Evolutionary conservation across 169 alveolate genomes (phyloP).

Genomic region (Plasmodium gaboni): DNA sequence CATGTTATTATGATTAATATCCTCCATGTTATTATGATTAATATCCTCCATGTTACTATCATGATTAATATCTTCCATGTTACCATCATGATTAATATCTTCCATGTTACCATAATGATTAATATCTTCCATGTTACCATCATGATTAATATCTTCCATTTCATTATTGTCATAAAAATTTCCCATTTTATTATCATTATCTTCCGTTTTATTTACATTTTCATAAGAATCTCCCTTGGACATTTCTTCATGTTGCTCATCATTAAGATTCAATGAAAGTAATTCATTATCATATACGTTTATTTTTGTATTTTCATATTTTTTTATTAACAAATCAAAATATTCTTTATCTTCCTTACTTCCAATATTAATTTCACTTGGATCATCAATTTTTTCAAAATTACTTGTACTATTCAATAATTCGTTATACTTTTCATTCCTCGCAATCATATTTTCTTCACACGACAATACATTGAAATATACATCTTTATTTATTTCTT

Average conservation of each 20-base stretch:
- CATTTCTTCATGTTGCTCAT: background rate
- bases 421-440: constrained; percentile 4
- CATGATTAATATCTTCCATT: no score
- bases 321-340: constrained; percentile 32
- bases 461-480: background rate
- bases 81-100: no score
- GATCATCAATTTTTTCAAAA: constrained; percentile 3
- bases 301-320: constrained; percentile 54
- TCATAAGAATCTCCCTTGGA: background rate
- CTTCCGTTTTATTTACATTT: background rate
- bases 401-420: constrained; percentile 1
- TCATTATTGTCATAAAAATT: no score
- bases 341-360: constrained; percentile 55
- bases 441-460: background rate
- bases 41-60: no score
- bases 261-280: background rate
- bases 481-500: background rate
- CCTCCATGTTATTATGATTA: no score
- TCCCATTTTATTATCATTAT: background rate
- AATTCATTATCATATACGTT: constrained; percentile 5
- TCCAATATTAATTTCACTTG: background rate
- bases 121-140: no score
- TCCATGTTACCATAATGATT: no score
- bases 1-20: no score
- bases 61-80: no score